Evolutionary conservation across 2,329 filamentous ascomycete species (phyloP), one percentile per base, ranked within the genome.

Genomic region (Fusarium protoensiforme): DNA sequence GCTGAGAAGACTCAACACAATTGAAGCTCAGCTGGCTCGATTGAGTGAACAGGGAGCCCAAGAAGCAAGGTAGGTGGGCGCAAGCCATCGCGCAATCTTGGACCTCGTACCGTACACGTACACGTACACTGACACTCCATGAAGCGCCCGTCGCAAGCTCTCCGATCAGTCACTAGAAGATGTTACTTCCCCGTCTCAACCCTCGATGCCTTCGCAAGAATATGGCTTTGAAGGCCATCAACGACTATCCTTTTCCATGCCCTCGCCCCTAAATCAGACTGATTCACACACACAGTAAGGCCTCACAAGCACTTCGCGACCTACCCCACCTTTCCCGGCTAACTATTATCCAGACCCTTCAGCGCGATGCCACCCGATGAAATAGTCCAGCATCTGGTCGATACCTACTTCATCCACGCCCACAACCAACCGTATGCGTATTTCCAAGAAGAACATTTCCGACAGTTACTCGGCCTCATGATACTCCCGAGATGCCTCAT

Each of bases 1-100:
- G 11, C n/a, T 67, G 29, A 63, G 61, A 16, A 31, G 67, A 46
- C 61, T 69, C 41, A 69, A 29, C 41, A 60, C 60, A 6, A 66
- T 69, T 29, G 67, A 69, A 31, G 53, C 57, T 14, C 63, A 69
- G 16, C 36, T 69, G 7, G 67, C 67, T 18, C 58, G 59, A 31
- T 46, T 69, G 41, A 69, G 67, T 20, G 43, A 48, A 29, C 58
- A 69, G 27, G 36, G 38, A 51, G 51, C 38, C 18, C 56, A 58
- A 64, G 29, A 56, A 4, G 22, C 54, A 27, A 65, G 22, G 57
- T 65, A 27, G 11, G 18, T 33, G 24, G 20, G 13, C 31, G 31
- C 31, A 56, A 56, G 51, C 31, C 20, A 56, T 56, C 8, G 51
- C 20, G 51, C 48, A 54, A 10, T 35, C 41, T 8, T 46, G 5